Evolutionary conservation across 108 stramenopile species (phyloP).

Genomic region (Cyclotella cryptica): DNA sequence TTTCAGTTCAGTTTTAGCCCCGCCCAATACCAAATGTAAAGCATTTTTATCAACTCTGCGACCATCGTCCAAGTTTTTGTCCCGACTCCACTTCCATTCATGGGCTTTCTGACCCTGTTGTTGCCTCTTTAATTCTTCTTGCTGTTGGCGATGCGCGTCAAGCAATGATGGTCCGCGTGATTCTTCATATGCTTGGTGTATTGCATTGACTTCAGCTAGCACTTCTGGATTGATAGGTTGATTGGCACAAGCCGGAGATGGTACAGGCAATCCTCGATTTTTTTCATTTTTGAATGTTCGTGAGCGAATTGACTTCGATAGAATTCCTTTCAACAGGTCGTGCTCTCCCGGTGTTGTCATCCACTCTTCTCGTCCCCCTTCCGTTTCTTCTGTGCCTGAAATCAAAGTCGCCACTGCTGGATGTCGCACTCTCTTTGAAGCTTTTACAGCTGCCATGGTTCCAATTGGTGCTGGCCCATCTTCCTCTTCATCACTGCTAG

Average conservation of each 20-base stretch:
- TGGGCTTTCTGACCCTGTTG: conserved; percentile 34
- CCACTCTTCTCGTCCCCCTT: conserved; percentile 83
- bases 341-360: conserved; percentile 88
- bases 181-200: conserved; percentile 72
- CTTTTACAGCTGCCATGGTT: conserved; percentile 42
- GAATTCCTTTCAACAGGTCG: conserved; percentile 80
- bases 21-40: conserved; percentile 76
- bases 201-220: conserved; percentile 81
- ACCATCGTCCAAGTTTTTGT: conserved; percentile 82
- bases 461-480: conserved; percentile 73
- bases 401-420: conserved; percentile 42
- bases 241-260: conserved; percentile 6
- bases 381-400: conserved; percentile 22
- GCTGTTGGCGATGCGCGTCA: conserved; percentile 70
- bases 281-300: conserved; percentile 77
- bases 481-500: conserved; percentile 64
- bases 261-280: conserved; percentile 28
- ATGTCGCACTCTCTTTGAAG: conserved; percentile 40
- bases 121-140: conserved; percentile 51
- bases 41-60: conserved; percentile 88
- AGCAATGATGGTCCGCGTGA: conserved; percentile 78
- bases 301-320: conserved; percentile 56
- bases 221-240: conserved; percentile 68
- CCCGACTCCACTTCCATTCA: conserved; percentile 79
- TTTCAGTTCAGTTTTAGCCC: conserved; percentile 73